phyloP scores from a whole-genome alignment of 164 flowering plant species.

The Macadamia tetraphylla region DNA sequence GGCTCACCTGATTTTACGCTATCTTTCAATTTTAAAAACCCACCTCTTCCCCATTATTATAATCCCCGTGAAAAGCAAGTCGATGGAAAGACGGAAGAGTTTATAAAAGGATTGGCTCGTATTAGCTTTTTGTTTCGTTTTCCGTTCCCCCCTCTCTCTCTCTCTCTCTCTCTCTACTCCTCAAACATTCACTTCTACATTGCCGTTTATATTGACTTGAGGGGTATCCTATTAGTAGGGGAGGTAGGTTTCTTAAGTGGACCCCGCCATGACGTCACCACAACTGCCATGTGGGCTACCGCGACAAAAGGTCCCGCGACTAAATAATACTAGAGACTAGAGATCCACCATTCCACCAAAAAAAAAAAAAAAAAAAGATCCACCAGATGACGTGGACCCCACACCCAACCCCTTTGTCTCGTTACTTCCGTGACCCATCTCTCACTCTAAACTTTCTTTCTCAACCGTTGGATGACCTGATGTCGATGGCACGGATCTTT shows the following conservation, averaged over 20 bases:
- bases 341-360: too few species aligned
- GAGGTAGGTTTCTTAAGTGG: not conserved
- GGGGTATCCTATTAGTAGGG: not conserved
- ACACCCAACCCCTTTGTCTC: not conserved
- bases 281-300: constrained; percentile 25
- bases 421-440: too few species aligned
- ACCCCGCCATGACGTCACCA: constrained; percentile 25
- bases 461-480: not conserved
- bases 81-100: too few species aligned
- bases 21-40: not conserved
- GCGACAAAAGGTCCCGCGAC: constrained; percentile 32
- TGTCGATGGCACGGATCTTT: constrained; percentile 15
- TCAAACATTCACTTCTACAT: not conserved
- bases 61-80: not conserved
- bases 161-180: not conserved
- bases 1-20: not conserved
- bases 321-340: constrained; percentile 22
- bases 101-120: too few species aligned
- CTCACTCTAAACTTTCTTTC: too few species aligned
- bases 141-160: too few species aligned
- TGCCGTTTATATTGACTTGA: constrained; percentile 5
- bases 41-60: too few species aligned
- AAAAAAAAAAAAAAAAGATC: too few species aligned
- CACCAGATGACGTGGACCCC: constrained; percentile 39
- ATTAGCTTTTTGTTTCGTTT: too few species aligned